Percentiles rank a stretch among this genome's conserved stretches.
These are phyloP conservation scores for Trametes cinnabarina DNA, from an alignment of 768 basidiomycete genomes.

Conservation along the genomic window DNA sequence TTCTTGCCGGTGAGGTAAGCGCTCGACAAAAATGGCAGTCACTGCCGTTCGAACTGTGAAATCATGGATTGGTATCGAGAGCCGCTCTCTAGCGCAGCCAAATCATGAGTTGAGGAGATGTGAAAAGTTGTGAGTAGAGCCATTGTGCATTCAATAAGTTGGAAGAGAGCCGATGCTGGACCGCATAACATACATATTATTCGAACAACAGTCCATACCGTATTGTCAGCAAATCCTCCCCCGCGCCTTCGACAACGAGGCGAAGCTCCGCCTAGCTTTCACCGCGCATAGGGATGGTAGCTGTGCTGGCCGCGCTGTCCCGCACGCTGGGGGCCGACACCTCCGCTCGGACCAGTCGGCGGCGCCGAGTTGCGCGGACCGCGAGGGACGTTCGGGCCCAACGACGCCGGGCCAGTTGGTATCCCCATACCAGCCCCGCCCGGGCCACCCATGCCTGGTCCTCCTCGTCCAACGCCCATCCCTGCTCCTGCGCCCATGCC, in stretches of 20 bases:
- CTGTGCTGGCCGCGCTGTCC: constrained; percentile 73
- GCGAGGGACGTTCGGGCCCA: constrained; percentile 43
- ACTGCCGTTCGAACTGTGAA: background rate
- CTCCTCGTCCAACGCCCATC: constrained; percentile 35
- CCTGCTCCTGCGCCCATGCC: constrained; percentile 35
- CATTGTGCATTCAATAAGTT: background rate
- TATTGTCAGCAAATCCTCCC: background rate
- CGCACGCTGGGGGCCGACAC: constrained; percentile 63
- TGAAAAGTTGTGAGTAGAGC: too few species aligned
- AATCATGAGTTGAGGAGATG: too few species aligned
- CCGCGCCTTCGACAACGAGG: background rate
- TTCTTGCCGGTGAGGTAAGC: background rate
- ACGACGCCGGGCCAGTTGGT: constrained; percentile 19
- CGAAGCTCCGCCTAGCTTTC: constrained; percentile 1
- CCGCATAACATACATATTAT: constrained; percentile 11
- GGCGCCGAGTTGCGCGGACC: constrained; percentile 55
- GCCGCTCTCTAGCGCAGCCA: too few species aligned
- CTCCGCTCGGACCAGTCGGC: constrained; percentile 42
- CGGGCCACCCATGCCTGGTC: constrained; percentile 15
- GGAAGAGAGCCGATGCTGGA: background rate
- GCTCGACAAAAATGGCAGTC: background rate
- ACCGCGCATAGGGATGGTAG: constrained; percentile 84
- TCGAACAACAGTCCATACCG: constrained; percentile 11
- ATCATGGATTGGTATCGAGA: too few species aligned
- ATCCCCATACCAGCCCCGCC: constrained; percentile 16